Evolutionary conservation across 1,139 yeast genomes (phyloP).

Genomic region (Arxiozyma slooffiae): DNA sequence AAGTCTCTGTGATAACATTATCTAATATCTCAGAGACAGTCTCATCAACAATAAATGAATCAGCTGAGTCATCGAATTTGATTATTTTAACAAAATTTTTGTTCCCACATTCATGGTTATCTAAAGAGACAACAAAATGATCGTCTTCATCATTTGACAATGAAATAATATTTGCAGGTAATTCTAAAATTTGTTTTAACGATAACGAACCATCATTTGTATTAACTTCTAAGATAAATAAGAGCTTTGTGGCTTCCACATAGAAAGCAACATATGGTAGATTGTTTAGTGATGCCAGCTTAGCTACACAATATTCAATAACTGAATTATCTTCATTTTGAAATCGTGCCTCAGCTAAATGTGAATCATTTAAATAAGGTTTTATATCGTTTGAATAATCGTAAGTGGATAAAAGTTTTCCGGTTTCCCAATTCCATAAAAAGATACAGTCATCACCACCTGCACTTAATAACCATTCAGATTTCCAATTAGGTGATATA

Average conservation of each 20-base stretch:
- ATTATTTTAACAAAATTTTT: conserved; percentile 31
- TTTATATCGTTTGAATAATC: conserved; percentile 42
- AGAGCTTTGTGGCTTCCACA: conserved; percentile 47
- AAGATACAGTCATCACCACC: conserved; percentile 83
- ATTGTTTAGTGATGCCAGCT: conserved; percentile 33
- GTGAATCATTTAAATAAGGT: conserved; percentile 45
- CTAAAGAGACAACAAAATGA: conserved; percentile 40
- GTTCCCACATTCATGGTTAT: conserved; percentile 30
- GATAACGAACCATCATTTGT: conserved; percentile 25
- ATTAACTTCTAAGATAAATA: conserved; percentile 37
- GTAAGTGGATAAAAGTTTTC: conserved; percentile 40
- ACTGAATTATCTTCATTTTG: conserved; percentile 42
- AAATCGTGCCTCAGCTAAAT: conserved; percentile 60
- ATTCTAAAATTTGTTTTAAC: conserved; percentile 29
- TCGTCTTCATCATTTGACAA: conserved; percentile 30
- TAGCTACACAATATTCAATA: conserved; percentile 47
- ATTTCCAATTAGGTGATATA: conserved; percentile 42
- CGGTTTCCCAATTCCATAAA: conserved; percentile 68
- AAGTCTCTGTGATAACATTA: conserved; percentile 13
- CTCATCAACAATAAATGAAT: conserved; percentile 32
- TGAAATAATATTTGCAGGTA: conserved; percentile 30
- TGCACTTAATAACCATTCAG: conserved; percentile 53
- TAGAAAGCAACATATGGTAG: conserved; percentile 37
- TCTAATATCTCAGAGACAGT: conserved; percentile 13
- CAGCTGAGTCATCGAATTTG: conserved; percentile 26